These are phyloP conservation scores for Stachybotrys chlorohalonatus DNA, from an alignment of 2,329 filamentous ascomycete genomes.

Conservation along the genomic window DNA sequence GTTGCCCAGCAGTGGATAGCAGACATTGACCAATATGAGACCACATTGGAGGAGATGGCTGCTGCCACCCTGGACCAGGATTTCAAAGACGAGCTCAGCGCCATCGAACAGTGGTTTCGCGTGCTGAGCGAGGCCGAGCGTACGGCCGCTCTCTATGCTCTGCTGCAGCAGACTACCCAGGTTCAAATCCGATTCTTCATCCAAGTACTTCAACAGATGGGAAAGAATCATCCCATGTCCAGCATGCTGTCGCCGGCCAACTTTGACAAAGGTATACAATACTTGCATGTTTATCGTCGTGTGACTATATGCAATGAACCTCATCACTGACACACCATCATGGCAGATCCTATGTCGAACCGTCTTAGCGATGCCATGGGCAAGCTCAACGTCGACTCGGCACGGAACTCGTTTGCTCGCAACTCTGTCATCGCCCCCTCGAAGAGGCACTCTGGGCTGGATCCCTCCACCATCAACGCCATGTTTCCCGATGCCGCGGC, in stretches of 20 bases:
- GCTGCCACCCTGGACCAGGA: constrained; percentile 97
- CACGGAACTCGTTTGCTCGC: constrained; percentile 77
- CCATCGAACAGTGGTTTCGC: constrained; percentile 99
- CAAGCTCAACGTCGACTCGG: constrained; percentile 81
- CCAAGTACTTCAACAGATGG: constrained; percentile 97
- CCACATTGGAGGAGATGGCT: constrained; percentile 97
- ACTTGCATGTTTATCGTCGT: constrained; percentile 1
- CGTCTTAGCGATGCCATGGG: constrained; percentile 94
- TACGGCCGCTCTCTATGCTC: constrained; percentile 87
- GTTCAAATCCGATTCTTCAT: constrained; percentile 99
- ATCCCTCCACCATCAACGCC: constrained; percentile 87
- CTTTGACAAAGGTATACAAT: constrained; percentile 78
- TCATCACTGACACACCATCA: constrained; percentile 8
- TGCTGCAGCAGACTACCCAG: constrained; percentile 96
- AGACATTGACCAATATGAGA: constrained; percentile 98
- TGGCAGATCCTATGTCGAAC: constrained; percentile 87
- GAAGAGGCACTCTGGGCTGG: constrained; percentile 92
- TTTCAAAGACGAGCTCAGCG: constrained; percentile 97
- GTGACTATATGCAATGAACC: not conserved
- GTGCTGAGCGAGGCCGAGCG: constrained; percentile 94
- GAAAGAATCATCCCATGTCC: constrained; percentile 95
- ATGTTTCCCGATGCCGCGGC: constrained; percentile 99
- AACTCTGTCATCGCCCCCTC: constrained; percentile 62
- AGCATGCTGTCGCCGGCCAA: constrained; percentile 88
- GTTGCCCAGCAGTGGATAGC: constrained; percentile 97